phyloP scores from a whole-genome alignment of 2,329 filamentous ascomycete genomes.

The Talaromyces sp. region DNA sequence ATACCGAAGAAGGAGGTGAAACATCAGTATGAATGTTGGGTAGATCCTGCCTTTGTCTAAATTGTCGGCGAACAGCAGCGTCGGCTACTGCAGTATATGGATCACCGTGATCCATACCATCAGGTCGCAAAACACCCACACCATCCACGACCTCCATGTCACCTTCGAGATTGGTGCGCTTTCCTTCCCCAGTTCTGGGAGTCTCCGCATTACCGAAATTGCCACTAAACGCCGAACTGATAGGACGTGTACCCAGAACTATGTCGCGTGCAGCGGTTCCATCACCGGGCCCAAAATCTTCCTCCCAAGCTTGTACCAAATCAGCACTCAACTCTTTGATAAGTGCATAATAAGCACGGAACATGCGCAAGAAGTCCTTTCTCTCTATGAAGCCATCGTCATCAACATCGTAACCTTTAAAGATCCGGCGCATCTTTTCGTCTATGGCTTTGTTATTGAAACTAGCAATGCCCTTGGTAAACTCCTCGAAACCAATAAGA shows the following conservation, averaged over 20 bases:
- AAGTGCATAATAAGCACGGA: slow-evolving; percentile 85
- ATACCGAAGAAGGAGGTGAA: slow-evolving; percentile 15
- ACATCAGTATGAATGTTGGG: slow-evolving; percentile 17
- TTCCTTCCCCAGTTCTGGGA: slow-evolving; percentile 63
- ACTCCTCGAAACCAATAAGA: slow-evolving; percentile 88
- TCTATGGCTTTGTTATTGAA: slow-evolving; percentile 57
- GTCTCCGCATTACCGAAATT: slow-evolving; percentile 62
- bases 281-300: slow-evolving; percentile 71
- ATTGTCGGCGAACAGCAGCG: slow-evolving; percentile 36
- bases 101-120: slow-evolving; percentile 58
- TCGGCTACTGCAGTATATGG: slow-evolving; percentile 60
- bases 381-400: slow-evolving; percentile 80
- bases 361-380: slow-evolving; percentile 85
- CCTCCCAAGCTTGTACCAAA: slow-evolving; percentile 72
- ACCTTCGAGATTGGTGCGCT: slow-evolving; percentile 60
- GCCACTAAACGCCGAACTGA: slow-evolving; percentile 74
- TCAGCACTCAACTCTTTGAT: slow-evolving; percentile 88
- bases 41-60: slow-evolving; percentile 1
- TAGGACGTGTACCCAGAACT: slow-evolving; percentile 68
- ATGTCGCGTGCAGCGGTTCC: slow-evolving; percentile 62
- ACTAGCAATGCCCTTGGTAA: slow-evolving; percentile 73
- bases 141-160: slow-evolving; percentile 63
- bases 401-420: slow-evolving; percentile 88
- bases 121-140: slow-evolving; percentile 58
- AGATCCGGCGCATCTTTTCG: slow-evolving; percentile 69